Evolutionary conservation across 2,329 filamentous ascomycete species (phyloP).

Genomic region (Colletotrichum sp.): DNA sequence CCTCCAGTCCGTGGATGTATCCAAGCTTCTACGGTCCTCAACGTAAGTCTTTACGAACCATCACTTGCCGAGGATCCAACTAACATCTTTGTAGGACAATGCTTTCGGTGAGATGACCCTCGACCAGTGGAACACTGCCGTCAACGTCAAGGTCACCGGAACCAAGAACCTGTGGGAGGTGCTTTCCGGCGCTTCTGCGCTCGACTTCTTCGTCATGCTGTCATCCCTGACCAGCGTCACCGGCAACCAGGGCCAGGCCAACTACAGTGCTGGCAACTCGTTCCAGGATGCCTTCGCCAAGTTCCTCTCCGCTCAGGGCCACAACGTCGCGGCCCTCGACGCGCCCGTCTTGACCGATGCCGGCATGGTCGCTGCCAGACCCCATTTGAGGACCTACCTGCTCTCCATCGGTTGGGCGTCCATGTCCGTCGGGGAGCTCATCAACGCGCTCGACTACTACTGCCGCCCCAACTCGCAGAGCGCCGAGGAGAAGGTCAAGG

Average conservation of each 20-base stretch:
- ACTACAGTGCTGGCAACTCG: conserved; percentile 48
- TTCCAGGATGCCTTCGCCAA: conserved; percentile 47
- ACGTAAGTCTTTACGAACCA: not conserved
- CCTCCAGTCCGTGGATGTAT: conserved; percentile 4
- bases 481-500: not conserved
- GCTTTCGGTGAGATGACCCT: conserved; percentile 32
- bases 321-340: conserved; percentile 53
- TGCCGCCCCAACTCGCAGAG: not conserved
- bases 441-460: conserved; percentile 2
- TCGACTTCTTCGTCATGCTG: conserved; percentile 41
- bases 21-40: conserved; percentile 9
- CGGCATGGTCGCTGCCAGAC: conserved; percentile 54
- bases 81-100: conserved; percentile 7
- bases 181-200: conserved; percentile 24
- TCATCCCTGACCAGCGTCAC: conserved; percentile 31
- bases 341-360: conserved; percentile 56
- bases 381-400: conserved; percentile 25
- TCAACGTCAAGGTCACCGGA: conserved; percentile 38
- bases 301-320: conserved; percentile 40
- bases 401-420: conserved; percentile 6
- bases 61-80: too few species aligned
- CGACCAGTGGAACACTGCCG: conserved; percentile 26
- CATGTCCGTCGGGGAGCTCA: conserved; percentile 5
- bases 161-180: conserved; percentile 32
- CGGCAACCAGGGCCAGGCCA: conserved; percentile 40